Conservation (phyloP, 2,329 filamentous ascomycete species). For the Sporothrix inflata region DNA sequence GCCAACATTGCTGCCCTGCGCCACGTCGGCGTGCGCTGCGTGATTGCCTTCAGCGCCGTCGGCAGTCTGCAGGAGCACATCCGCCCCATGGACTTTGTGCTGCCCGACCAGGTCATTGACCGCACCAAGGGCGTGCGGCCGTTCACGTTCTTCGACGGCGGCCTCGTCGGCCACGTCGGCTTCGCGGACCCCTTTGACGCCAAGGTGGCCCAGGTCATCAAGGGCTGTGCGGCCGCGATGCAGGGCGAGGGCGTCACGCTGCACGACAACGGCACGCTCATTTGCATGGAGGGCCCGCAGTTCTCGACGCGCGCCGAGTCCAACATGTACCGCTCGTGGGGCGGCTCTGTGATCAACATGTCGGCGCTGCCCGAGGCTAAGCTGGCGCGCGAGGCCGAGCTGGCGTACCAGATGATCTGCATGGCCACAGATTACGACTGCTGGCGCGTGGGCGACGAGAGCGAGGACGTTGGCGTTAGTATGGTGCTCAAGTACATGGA, state of each 20-base stretch:
- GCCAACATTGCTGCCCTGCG: constrained; percentile 99
- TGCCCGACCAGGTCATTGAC: constrained; percentile 96
- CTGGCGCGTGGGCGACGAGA: constrained; percentile 80
- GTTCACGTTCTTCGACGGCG: constrained; percentile 93
- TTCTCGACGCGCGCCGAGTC: constrained; percentile 97
- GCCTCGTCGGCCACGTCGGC: constrained; percentile 89
- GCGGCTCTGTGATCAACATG: constrained; percentile 98
- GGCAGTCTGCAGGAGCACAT: constrained; percentile 91
- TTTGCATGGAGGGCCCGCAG: constrained; percentile 99
- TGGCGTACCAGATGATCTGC: constrained; percentile 97
- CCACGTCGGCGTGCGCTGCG: constrained; percentile 81
- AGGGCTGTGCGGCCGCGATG: constrained; percentile 72
- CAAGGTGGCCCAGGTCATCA: constrained; percentile 74
- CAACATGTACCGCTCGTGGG: constrained; percentile 92
- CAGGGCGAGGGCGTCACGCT: constrained; percentile 82
- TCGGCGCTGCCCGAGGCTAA: constrained; percentile 93
- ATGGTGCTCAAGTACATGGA: constrained; percentile 98
- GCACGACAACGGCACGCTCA: constrained; percentile 80
- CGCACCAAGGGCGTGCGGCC: constrained; percentile 93
- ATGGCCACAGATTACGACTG: constrained; percentile 99
- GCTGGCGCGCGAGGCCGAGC: constrained; percentile 92
- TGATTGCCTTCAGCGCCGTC: constrained; percentile 95
- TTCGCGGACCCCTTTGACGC: constrained; percentile 96
- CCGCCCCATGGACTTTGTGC: constrained; percentile 92
- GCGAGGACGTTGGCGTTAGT: constrained; percentile 85